Base-by-base conservation (phyloP, 2,329 filamentous ascomycete genomes). In the Endothia cerciana region DNA sequence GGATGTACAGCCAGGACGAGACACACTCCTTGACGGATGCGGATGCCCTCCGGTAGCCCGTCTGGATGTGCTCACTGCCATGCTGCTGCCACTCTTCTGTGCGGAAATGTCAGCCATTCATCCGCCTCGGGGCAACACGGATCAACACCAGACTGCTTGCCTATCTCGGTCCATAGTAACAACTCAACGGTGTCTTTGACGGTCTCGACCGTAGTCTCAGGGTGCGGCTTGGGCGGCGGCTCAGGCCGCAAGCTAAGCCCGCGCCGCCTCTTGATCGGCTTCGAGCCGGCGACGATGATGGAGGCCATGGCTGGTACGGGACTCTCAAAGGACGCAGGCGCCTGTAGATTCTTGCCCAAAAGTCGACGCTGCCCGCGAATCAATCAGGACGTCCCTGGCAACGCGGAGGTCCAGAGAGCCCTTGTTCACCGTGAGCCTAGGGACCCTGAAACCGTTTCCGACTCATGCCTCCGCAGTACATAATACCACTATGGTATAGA, bases 31-130 rank as follows among this genome's bases (percentile, higher is more conserved):
- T 43, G 3, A 74, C 59, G 5, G 73, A 74, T 33, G 64, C 68
- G n/a, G 69, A 71, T 25, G 71, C 71, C 43, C 65, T 61, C 33
- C 74, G 74, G 45, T 76, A 77, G 56, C 75, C 75, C 1, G 75
- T 74, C 41, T 74, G 71, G 33, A 77, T 76, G 43, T 74, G 74
- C n/a, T 77, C 74, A 64, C 76, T 78, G 60, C 77, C 75, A n/a
- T 74, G 70, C 58, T 67, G 65, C 51, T 67, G 65, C 65, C 65
- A 67, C 38, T 67, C 65, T 41, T 67, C 65, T 67, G 57, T 15
- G 22, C 28, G 3, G 19, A 2, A 19, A 3, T 2, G 25, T 65
- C 43, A 65, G 64, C 40, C 19, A 4, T 15, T 3, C 30, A 13
- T 19, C 45, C 62, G 30, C 5, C 5, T 22, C 30, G 2, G 22